Base-by-base conservation (phyloP, 176 grass and related monocot genomes). In the Avena eriantha region DNA sequence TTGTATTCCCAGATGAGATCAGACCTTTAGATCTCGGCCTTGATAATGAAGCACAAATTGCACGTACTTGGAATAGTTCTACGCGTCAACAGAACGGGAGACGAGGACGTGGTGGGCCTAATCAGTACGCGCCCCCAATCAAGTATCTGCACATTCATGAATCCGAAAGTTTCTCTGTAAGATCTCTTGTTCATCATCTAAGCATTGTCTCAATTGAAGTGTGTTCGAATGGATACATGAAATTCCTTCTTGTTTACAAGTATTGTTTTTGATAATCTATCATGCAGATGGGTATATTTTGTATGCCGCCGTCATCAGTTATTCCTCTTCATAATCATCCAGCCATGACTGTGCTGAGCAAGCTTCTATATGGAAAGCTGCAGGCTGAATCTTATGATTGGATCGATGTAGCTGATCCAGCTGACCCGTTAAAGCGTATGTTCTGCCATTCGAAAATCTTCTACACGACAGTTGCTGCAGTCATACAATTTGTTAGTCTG, bases 281-380 rank as follows among this genome's bases (percentile, higher is more conserved):
- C 80, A 57, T 71, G 39, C 89, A 99, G 97, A 94, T 99, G 90
- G 97, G 97, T 66, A 99, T 99, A 92, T 96, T 99, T 90, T 99
- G 97, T 72, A 94, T 96, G 97, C 97, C 94, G 19, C 87, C 94
- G 18, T 96, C 88, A 69, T 95, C 94, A 54, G 89, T 99, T 80
- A 96, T 99, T 82, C 97, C 97, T 78, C 97, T 99, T 91, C 97
- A 99, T 81, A 93, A 99, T 84, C 97, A 99, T 90, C 97, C 97
- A 12, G 85, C 90, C 77, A 99, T 99, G 97, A 99, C 97, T 48
- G 97, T 98, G 31, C 87, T 98, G 47, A 98, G 97, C 90, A 98
- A 98, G 82, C 94, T 98, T 92, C 91, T 98, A 61, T 98, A 96
- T 78, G 97, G 97, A 54, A 92, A 75, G 33, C 16, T 98, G 85